Evolutionary conservation across 2,329 filamentous ascomycete species (phyloP).

Genomic region (Colletotrichum aenigma): DNA sequence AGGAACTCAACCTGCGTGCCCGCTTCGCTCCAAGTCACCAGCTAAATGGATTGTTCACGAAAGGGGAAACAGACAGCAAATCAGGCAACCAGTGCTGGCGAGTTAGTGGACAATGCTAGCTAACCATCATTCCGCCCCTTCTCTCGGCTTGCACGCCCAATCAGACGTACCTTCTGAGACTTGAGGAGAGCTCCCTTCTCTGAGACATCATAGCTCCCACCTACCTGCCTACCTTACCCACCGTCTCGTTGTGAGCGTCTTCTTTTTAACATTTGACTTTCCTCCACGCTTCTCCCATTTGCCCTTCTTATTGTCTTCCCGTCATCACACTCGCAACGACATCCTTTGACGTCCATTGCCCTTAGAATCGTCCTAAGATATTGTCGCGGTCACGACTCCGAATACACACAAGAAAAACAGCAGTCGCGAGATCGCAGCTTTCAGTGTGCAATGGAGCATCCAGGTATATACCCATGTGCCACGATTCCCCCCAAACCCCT

Average conservation of each 20-base stretch:
- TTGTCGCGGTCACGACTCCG: background rate
- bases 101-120: background rate
- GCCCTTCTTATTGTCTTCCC: background rate
- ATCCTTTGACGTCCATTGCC: background rate
- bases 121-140: background rate
- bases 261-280: slow-evolving; percentile 15
- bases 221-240: background rate
- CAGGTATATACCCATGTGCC: slow-evolving; percentile 1
- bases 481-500: background rate
- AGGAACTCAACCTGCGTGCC: background rate
- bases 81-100: background rate
- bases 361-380: background rate
- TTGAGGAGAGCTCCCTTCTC: background rate
- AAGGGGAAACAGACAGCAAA: background rate
- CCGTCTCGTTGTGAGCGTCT: background rate
- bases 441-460: slow-evolving; percentile 9
- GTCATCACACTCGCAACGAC: background rate
- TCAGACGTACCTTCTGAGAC: background rate
- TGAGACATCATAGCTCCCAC: slow-evolving; percentile 9
- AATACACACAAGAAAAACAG: background rate
- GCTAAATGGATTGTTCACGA: background rate
- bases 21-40: background rate
- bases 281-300: background rate
- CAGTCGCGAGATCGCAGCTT: background rate
- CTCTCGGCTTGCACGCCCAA: background rate